A percentile compares a stretch with the other conserved stretches of the same genome.
phyloP scores from a whole-genome alignment of 805 yeast genomes.

The Blastobotrys mokoenaii region DNA sequence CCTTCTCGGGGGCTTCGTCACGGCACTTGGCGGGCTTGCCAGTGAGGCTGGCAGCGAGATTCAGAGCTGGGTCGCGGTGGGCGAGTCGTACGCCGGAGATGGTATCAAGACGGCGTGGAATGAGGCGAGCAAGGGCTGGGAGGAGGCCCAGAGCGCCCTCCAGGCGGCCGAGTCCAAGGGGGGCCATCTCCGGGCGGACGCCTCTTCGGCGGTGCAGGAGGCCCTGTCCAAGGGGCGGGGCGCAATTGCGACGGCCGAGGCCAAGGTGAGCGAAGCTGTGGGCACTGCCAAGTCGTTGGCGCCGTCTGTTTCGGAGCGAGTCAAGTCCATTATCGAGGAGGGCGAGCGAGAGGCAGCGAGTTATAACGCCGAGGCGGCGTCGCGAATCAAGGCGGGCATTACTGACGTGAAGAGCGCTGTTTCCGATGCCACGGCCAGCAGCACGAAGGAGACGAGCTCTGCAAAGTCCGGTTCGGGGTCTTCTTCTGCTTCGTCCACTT shows the following conservation, averaged over 20 bases:
- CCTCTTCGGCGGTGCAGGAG: not conserved
- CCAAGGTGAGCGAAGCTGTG: not conserved
- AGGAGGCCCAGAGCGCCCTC: not conserved
- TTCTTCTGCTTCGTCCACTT: not conserved
- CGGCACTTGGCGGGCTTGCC: not conserved
- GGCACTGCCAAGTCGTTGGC: not conserved
- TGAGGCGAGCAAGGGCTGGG: not conserved
- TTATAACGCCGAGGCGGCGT: not conserved
- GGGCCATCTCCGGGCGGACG: not conserved
- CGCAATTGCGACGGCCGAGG: not conserved
- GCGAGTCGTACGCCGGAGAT: conserved; percentile 1
- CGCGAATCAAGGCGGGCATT: not conserved
- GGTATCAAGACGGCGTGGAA: not conserved
- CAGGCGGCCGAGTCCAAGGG: conserved; percentile 1
- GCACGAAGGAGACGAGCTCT: not conserved
- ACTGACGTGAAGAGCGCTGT: not conserved
- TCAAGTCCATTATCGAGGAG: not conserved
- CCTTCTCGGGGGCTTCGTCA: not conserved
- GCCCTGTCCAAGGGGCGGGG: not conserved
- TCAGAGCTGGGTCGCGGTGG: not conserved
- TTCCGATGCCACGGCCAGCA: not conserved
- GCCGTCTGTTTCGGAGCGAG: not conserved
- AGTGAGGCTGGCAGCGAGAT: conserved; percentile 1
- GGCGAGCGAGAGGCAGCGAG: not conserved
- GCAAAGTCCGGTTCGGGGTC: not conserved